A percentile compares a stretch with the other conserved stretches of the same genome.
Conservation (phyloP, 768 basidiomycete genomes). For the Leccinum subgranulosum region DNA sequence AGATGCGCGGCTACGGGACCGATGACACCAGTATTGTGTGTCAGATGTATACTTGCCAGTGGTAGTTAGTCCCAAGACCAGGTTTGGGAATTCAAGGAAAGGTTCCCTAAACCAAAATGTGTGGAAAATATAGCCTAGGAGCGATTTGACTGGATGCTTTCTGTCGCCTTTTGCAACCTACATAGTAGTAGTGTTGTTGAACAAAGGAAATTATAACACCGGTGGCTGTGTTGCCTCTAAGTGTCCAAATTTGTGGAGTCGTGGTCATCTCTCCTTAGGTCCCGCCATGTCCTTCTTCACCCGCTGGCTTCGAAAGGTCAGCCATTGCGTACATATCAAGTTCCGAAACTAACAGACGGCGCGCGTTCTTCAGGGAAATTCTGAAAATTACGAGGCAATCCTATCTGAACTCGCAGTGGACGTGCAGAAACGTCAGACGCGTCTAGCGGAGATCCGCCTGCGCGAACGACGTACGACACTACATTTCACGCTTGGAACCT, state of each 20-base stretch:
- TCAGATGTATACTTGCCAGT: background rate
- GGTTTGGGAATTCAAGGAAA: background rate
- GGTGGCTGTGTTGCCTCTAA: conserved; percentile 22
- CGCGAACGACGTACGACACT: conserved; percentile 79
- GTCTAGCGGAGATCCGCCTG: conserved; percentile 79
- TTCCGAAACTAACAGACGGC: background rate
- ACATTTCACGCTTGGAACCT: conserved; percentile 72
- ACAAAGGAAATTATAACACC: background rate
- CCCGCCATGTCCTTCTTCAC: conserved; percentile 29
- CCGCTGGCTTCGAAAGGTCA: conserved; percentile 30
- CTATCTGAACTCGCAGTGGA: conserved; percentile 63
- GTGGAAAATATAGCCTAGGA: background rate
- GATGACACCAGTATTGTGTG: background rate
- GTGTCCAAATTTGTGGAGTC: conserved; percentile 16
- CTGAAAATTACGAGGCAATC: conserved; percentile 74
- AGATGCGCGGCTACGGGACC: background rate
- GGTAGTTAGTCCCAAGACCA: background rate
- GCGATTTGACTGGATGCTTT: background rate
- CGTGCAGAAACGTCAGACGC: conserved; percentile 70
- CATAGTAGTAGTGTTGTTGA: no score
- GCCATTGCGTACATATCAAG: background rate
- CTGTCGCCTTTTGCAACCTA: no score
- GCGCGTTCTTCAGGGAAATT: conserved; percentile 8
- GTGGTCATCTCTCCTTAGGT: conserved; percentile 2
- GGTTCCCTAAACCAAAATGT: background rate